phyloP scores from a whole-genome alignment of 129 eudicot species.

The Rutidosis leptorrhynchoides region DNA sequence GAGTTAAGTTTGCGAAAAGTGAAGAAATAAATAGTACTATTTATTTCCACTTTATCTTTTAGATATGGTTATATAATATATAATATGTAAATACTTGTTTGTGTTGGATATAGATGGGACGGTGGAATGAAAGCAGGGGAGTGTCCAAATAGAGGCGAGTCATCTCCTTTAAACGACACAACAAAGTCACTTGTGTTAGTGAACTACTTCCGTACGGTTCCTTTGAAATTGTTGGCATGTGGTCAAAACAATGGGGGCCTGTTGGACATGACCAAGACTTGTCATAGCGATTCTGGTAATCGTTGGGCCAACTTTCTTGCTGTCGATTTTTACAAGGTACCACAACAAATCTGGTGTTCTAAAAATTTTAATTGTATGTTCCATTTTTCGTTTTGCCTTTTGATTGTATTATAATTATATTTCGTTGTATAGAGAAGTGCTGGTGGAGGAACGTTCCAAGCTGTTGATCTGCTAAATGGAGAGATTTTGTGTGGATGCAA shows the following conservation, averaged over 20 bases:
- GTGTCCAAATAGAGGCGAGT: slow-evolving; percentile 72
- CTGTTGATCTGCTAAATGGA: slow-evolving; percentile 58
- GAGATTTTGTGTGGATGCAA: slow-evolving; percentile 64
- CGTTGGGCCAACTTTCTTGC: slow-evolving; percentile 91
- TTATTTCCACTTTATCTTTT: too few relatives aligned
- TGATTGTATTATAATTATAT: background rate
- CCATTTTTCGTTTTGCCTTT: background rate
- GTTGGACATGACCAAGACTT: slow-evolving; percentile 59
- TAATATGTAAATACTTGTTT: too few relatives aligned
- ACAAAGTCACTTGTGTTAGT: slow-evolving; percentile 67
- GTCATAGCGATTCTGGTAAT: slow-evolving; percentile 53
- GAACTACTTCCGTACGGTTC: slow-evolving; percentile 60
- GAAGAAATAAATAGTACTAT: too few relatives aligned
- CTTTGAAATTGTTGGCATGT: slow-evolving; percentile 55
- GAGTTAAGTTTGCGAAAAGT: too few relatives aligned
- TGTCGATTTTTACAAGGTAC: slow-evolving; percentile 83
- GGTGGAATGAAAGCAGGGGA: slow-evolving; percentile 74
- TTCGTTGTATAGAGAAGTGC: slow-evolving; percentile 56
- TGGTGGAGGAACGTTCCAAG: slow-evolving; percentile 82
- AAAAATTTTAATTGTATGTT: background rate
- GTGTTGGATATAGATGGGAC: slow-evolving; percentile 60
- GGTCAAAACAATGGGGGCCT: slow-evolving; percentile 58
- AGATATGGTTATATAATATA: too few relatives aligned
- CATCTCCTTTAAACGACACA: slow-evolving; percentile 54
- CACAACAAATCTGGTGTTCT: background rate